Conservation (phyloP, 306 rosid genomes). For the Nissolia schottii region DNA sequence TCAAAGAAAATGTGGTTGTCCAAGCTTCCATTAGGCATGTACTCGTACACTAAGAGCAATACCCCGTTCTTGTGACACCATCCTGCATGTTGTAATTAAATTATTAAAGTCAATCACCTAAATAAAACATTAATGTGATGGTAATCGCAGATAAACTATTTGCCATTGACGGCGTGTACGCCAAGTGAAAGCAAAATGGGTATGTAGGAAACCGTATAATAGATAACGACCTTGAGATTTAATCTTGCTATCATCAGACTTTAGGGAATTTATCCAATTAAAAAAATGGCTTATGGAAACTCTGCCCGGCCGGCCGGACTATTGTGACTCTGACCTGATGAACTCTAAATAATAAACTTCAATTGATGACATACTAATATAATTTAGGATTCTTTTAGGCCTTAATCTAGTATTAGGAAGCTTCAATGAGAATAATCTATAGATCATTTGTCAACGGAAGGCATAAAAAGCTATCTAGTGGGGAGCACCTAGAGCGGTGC, state of each 20-base stretch:
- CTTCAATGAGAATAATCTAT: too few relatives aligned
- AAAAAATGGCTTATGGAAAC: neutral
- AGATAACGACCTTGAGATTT: neutral
- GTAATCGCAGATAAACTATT: neutral
- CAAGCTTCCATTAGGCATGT: slow-evolving; percentile 83
- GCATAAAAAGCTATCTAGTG: neutral
- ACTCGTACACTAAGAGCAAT: slow-evolving; percentile 64
- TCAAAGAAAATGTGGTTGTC: slow-evolving; percentile 65
- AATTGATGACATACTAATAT: neutral
- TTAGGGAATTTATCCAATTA: neutral
- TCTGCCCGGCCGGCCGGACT: slow-evolving; percentile 6
- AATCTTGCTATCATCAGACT: neutral
- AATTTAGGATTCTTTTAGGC: neutral
- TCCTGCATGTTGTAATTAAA: slow-evolving; percentile 33
- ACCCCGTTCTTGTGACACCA: slow-evolving; percentile 70
- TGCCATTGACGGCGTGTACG: slow-evolving; percentile 8
- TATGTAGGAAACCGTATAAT: neutral
- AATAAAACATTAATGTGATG: neutral
- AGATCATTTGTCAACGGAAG: neutral
- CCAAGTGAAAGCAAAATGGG: neutral
- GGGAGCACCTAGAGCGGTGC: neutral
- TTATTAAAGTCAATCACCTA: neutral
- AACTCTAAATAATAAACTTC: neutral
- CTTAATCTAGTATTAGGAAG: neutral
- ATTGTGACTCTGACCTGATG: neutral